Conservation (phyloP, 306 rosid genomes). For the Begonia masoniana region DNA sequence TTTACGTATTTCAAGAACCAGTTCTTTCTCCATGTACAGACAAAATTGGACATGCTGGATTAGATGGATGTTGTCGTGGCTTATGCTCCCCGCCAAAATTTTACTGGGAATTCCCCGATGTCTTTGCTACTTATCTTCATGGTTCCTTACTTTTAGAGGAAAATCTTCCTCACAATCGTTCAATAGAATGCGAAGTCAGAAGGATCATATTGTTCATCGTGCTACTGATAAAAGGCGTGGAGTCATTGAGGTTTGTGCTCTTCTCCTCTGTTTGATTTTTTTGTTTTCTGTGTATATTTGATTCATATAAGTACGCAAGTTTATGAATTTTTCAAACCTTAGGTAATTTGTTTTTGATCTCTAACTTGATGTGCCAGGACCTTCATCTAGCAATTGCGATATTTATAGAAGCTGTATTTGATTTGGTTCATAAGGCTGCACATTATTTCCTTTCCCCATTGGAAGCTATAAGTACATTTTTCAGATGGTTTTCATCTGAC, state of each 20-base stretch:
- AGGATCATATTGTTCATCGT: slow-evolving; percentile 62
- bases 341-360: not conserved
- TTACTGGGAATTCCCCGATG: slow-evolving; percentile 40
- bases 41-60: slow-evolving; percentile 39
- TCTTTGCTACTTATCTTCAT: slow-evolving; percentile 16
- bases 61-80: slow-evolving; percentile 32
- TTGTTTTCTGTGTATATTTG: no score
- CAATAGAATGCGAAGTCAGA: slow-evolving; percentile 40
- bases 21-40: slow-evolving; percentile 20
- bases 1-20: slow-evolving; percentile 46
- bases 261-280: not conserved
- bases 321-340: no score
- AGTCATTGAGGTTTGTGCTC: slow-evolving; percentile 60
- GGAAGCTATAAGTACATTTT: slow-evolving; percentile 29
- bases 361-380: slow-evolving; percentile 36
- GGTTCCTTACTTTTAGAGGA: slow-evolving; percentile 4
- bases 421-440: slow-evolving; percentile 52
- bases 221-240: slow-evolving; percentile 89
- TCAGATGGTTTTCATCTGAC: slow-evolving; percentile 25
- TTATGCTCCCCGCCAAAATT: slow-evolving; percentile 43
- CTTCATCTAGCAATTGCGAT: slow-evolving; percentile 77
- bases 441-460: slow-evolving; percentile 75
- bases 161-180: slow-evolving; percentile 15
- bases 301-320: no score
- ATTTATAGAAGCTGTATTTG: slow-evolving; percentile 66